Evolutionary conservation across 2,329 filamentous ascomycete species (phyloP), one percentile per base, ranked within the genome.

Genomic region (Camillea tinctor): DNA sequence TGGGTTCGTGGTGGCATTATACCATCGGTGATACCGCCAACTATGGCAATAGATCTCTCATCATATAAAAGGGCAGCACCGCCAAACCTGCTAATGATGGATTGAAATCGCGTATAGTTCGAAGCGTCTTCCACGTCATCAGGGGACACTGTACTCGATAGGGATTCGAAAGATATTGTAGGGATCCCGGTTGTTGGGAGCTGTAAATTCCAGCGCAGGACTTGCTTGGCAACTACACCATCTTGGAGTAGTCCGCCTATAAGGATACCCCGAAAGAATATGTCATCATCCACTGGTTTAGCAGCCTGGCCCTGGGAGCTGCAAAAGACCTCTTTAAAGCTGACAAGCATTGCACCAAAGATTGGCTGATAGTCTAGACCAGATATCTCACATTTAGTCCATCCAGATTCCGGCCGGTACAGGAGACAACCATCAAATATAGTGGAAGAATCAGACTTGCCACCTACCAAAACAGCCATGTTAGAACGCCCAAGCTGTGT

Each of bases 211-310:
- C 91, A 96, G 54, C 78, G 76, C 79, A 89, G 88, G 15, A 88
- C 78, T 59, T 88, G 84, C 50, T 82, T 77, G 20, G 86, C 75
- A 15, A 96, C 78, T 8, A 81, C 78, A 2, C 89, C 91, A 70
- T 88, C 81, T 48, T 76, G 75, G 21, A 81, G 79, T 69, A 96
- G 88, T 0, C 93, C 93, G 19, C 93, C 93, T 19, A 86, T 79
- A 1, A 95, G 67, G 1, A 94, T 73, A 0, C 93, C 93, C 50
- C 74, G 68, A 58, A 81, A 81, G 4, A 64, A 69, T 50, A 73
- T 61, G 22, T 75, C 68, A 50, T 64, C 73, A 48, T 65, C 67
- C 51, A 22, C 58, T 8, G 11, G 54, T n/a, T n/a, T n/a, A n/a
- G n/a, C n/a, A 17, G 6, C 60, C 52, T 50, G 66, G 44, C 55